Conservation (phyloP, 441 rosid genomes). For the Capsella rubella region DNA sequence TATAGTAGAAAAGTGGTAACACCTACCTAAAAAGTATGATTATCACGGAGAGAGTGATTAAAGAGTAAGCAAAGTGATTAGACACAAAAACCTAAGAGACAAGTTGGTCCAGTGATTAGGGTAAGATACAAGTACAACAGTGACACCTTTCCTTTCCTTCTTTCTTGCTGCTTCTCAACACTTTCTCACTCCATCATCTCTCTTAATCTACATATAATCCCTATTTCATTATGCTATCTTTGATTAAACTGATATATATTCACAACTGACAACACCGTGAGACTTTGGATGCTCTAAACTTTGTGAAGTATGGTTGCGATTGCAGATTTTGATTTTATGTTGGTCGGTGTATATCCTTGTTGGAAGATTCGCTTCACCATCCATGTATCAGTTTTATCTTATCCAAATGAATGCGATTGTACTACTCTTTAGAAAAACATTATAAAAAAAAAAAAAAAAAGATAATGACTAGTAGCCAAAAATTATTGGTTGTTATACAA, state of each 20-base stretch:
- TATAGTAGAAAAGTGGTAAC: constrained; percentile 14
- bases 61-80: constrained; percentile 46
- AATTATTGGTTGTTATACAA: neutral
- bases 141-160: constrained; percentile 45
- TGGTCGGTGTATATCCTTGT: constrained; percentile 4
- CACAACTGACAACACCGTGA: neutral
- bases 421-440: neutral
- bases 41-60: constrained; percentile 32
- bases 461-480: constrained; percentile 4
- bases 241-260: no score
- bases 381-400: neutral
- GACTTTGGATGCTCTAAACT: neutral
- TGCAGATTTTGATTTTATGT: neutral
- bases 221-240: neutral
- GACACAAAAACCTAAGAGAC: constrained; percentile 38
- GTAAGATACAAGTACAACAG: constrained; percentile 31
- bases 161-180: constrained; percentile 39
- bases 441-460: no score
- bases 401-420: constrained; percentile 11
- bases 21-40: constrained; percentile 4
- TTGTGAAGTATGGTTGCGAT: constrained; percentile 5
- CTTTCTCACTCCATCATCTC: constrained; percentile 13
- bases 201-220: neutral
- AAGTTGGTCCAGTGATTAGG: constrained; percentile 37
- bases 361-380: constrained; percentile 17